Conservation (phyloP, 805 yeast species). For the Lipomyces sp. region DNA sequence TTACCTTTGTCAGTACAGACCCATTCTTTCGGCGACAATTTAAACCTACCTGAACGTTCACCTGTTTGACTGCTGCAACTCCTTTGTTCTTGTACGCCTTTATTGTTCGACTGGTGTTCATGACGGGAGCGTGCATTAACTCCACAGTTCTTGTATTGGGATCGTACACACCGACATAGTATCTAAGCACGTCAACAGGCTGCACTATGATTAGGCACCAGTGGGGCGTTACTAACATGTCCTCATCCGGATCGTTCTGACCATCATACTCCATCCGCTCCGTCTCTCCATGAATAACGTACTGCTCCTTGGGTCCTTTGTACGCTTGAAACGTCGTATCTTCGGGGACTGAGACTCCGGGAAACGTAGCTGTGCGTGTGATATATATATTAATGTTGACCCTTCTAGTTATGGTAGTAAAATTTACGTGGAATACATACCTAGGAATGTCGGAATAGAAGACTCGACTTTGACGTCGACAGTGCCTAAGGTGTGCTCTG, state of each 20-base stretch:
- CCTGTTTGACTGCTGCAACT: constrained; percentile 69
- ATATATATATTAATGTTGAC: background rate
- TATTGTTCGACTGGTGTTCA: constrained; percentile 67
- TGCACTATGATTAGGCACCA: background rate
- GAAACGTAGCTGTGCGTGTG: constrained; percentile 53
- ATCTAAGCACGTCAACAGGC: constrained; percentile 46
- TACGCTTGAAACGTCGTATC: constrained; percentile 67
- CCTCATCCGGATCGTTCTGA: constrained; percentile 45
- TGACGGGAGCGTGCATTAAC: constrained; percentile 64
- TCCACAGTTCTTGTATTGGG: constrained; percentile 66
- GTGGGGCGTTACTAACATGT: constrained; percentile 38
- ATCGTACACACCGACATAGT: constrained; percentile 80
- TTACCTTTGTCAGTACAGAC: constrained; percentile 56
- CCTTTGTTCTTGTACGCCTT: constrained; percentile 59
- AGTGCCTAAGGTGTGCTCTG: background rate
- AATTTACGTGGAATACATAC: constrained; percentile 11
- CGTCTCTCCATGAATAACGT: constrained; percentile 77
- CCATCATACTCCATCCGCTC: constrained; percentile 77
- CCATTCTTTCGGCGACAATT: constrained; percentile 50
- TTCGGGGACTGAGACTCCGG: constrained; percentile 69
- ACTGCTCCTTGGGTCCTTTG: constrained; percentile 50
- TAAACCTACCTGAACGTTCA: constrained; percentile 47
- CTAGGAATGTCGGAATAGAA: constrained; percentile 23
- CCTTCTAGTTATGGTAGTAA: background rate
- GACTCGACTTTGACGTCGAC: constrained; percentile 22